These are phyloP conservation scores for Saccharomycopsis sp. DNA, from an alignment of 805 yeast genomes.

Conservation along the genomic window DNA sequence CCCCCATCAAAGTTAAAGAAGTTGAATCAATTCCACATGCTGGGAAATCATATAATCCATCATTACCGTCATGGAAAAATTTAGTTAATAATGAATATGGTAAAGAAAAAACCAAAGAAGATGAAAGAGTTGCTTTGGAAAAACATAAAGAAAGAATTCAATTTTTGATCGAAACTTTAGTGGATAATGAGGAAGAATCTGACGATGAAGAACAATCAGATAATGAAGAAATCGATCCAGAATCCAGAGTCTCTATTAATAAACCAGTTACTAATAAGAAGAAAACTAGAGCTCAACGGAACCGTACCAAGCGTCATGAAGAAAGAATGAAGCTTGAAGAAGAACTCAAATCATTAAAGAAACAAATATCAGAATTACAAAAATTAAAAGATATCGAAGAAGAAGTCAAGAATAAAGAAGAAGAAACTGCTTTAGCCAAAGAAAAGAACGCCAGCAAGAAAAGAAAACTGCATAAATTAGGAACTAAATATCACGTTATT, in stretches of 20 bases:
- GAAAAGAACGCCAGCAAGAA: constrained; percentile 20
- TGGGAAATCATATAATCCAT: constrained; percentile 91
- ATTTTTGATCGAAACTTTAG: constrained; percentile 50
- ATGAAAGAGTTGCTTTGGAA: constrained; percentile 46
- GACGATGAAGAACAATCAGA: constrained; percentile 31
- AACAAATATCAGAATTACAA: constrained; percentile 48
- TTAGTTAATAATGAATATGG: constrained; percentile 58
- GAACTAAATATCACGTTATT: constrained; percentile 37
- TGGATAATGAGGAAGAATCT: constrained; percentile 39
- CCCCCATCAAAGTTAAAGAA: constrained; percentile 46
- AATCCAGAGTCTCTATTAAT: constrained; percentile 53
- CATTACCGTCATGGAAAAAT: constrained; percentile 69
- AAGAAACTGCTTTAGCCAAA: constrained; percentile 17
- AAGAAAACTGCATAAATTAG: constrained; percentile 28
- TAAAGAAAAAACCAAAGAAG: constrained; percentile 58
- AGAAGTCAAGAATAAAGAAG: constrained; percentile 20
- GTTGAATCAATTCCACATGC: constrained; percentile 53
- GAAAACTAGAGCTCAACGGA: constrained; percentile 72
- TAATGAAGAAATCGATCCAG: constrained; percentile 24
- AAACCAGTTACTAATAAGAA: constrained; percentile 56
- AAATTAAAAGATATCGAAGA: constrained; percentile 30
- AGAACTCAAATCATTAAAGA: constrained; percentile 43
- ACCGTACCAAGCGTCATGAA: constrained; percentile 52
- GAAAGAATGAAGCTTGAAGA: constrained; percentile 44
- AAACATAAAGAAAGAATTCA: constrained; percentile 57